phyloP scores from a whole-genome alignment of 2,329 filamentous ascomycete genomes.

The Cercospora canescens region DNA sequence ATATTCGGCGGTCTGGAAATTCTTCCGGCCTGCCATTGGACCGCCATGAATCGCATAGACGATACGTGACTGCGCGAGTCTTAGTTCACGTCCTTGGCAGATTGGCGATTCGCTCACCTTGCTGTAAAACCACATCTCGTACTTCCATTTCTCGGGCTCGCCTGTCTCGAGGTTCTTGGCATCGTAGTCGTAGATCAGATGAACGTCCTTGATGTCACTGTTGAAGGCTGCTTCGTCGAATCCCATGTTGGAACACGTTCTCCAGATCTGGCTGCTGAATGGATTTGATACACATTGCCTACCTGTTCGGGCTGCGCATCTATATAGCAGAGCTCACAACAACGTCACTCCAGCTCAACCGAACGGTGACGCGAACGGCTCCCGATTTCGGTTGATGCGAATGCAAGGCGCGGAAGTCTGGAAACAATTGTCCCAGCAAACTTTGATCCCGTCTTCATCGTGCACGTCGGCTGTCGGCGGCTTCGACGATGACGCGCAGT shows the following conservation, averaged over 20 bases:
- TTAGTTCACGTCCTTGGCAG: not conserved
- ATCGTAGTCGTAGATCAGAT: conserved; percentile 60
- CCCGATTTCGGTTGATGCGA: not conserved
- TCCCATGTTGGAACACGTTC: conserved; percentile 6
- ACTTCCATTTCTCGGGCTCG: conserved; percentile 60
- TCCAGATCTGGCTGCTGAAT: not conserved
- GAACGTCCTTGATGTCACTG: conserved; percentile 54
- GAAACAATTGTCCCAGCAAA: not conserved
- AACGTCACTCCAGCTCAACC: not conserved
- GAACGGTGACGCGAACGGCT: not conserved
- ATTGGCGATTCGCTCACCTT: conserved; percentile 40
- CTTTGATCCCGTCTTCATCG: not conserved
- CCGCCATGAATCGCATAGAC: conserved; percentile 62
- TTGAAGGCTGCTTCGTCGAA: conserved; percentile 40
- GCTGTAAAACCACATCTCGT: conserved; percentile 61
- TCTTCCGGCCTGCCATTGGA: conserved; percentile 57
- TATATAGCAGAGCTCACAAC: not conserved
- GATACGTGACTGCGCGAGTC: conserved; percentile 40
- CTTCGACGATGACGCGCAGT: not conserved
- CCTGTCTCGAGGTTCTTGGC: conserved; percentile 45
- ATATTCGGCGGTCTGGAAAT: conserved; percentile 57
- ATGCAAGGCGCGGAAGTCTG: not conserved
- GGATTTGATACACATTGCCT: not conserved
- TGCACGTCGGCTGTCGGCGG: not conserved
- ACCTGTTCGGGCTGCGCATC: not conserved